Conservation (phyloP, 2,329 filamentous ascomycete species). For the Trichoderma sp. region DNA sequence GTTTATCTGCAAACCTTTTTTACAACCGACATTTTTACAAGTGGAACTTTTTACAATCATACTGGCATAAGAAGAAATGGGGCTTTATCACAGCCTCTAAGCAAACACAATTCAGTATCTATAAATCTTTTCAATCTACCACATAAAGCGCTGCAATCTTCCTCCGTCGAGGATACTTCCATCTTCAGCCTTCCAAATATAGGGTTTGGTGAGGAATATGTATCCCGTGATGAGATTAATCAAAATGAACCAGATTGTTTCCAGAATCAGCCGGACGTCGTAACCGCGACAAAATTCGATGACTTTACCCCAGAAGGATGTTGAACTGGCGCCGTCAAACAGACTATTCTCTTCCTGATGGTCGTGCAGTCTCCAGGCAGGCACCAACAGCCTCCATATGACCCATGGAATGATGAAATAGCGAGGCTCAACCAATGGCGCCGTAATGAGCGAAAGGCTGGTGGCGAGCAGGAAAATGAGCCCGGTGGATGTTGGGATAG, state of each 20-base stretch:
- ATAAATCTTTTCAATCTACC: conserved; percentile 48
- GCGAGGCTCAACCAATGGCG: conserved; percentile 89
- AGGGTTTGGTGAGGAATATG: conserved; percentile 69
- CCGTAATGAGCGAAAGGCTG: conserved; percentile 76
- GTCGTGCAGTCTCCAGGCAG: conserved; percentile 46
- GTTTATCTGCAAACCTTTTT: neutral
- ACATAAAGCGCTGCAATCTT: conserved; percentile 76
- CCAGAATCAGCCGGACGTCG: conserved; percentile 55
- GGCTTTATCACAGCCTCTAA: neutral
- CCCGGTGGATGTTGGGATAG: conserved; percentile 52
- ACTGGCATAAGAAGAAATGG: conserved; percentile 11
- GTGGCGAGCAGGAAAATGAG: conserved; percentile 68
- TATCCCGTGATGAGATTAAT: conserved; percentile 70
- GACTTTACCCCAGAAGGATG: conserved; percentile 3
- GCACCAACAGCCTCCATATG: conserved; percentile 82
- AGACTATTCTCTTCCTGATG: conserved; percentile 22
- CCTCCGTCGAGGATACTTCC: conserved; percentile 57
- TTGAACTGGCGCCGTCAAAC: neutral
- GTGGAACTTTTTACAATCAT: neutral
- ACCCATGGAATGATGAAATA: conserved; percentile 97
- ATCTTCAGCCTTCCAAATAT: conserved; percentile 61
- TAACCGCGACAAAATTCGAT: conserved; percentile 30
- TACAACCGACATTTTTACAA: neutral
- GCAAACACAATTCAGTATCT: conserved; percentile 11
- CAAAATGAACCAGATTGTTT: conserved; percentile 68